Percentiles rank a stretch among this genome's conserved stretches.
Conservation (phyloP, 78 protist genomes). For the Chrysochromulina parva region DNA sequence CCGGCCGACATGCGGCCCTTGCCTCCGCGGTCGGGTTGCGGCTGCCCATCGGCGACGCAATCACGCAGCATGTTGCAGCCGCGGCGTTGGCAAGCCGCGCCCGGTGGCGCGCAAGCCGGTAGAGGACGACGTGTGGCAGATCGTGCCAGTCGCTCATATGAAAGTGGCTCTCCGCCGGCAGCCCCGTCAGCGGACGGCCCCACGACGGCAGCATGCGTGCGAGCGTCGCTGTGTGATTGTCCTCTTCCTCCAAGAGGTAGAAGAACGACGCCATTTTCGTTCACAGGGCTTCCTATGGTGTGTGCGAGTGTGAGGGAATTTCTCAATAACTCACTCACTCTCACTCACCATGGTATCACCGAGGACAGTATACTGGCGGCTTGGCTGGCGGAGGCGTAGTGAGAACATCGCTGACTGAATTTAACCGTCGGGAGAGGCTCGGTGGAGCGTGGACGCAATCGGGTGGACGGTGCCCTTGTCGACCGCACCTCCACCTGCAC, state of each 20-base stretch:
- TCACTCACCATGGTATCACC: too few species aligned
- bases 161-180: background rate
- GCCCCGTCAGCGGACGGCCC: background rate
- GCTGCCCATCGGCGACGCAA: background rate
- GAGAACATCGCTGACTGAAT: too few species aligned
- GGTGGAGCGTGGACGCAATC: too few species aligned
- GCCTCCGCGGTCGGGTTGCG: background rate
- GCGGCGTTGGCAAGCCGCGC: background rate
- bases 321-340: too few species aligned
- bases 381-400: too few species aligned
- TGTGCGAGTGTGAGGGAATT: too few species aligned
- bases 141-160: background rate
- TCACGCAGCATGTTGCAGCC: background rate
- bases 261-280: too few species aligned
- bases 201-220: background rate
- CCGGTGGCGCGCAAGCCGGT: background rate
- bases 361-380: too few species aligned
- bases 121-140: background rate
- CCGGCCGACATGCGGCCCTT: background rate
- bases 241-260: background rate
- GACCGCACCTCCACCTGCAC: too few species aligned
- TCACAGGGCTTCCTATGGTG: too few species aligned
- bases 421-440: too few species aligned
- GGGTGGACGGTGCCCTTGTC: too few species aligned
- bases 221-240: background rate